phyloP scores from a whole-genome alignment of 2,329 filamentous ascomycete genomes.

The Iodosphaeria phyllophila region DNA sequence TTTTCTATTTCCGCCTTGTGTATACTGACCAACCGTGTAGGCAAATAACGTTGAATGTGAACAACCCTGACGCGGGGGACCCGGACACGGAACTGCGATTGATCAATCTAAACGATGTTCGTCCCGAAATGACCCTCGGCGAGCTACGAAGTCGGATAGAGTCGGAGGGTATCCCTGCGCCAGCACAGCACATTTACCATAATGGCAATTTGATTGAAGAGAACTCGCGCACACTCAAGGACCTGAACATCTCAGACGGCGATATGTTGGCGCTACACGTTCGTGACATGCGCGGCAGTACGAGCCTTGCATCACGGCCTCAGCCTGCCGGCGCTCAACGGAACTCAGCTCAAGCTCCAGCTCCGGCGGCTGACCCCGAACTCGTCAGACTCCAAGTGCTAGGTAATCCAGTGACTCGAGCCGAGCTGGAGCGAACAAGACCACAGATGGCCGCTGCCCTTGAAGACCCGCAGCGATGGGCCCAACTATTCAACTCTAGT shows the following conservation, averaged over 20 bases:
- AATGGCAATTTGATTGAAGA: slow-evolving; percentile 69
- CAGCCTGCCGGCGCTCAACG: too few species aligned
- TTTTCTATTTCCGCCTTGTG: too few species aligned
- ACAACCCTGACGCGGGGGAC: slow-evolving; percentile 43
- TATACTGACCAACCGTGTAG: slow-evolving; percentile 20
- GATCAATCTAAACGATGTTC: slow-evolving; percentile 51
- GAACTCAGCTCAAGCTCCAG: too few species aligned
- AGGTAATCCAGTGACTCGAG: slow-evolving; percentile 54
- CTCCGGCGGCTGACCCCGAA: too few species aligned
- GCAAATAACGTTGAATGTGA: slow-evolving; percentile 59
- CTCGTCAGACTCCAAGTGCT: slow-evolving; percentile 67
- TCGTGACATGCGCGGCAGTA: slow-evolving; percentile 33
- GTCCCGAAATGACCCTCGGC: slow-evolving; percentile 53
- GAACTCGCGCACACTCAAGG: slow-evolving; percentile 62
- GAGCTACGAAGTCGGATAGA: slow-evolving; percentile 79
- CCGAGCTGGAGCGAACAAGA: slow-evolving; percentile 50
- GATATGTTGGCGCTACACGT: slow-evolving; percentile 88
- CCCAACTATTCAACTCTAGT: slow-evolving; percentile 49
- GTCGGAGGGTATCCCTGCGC: slow-evolving; percentile 56
- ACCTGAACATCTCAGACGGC: slow-evolving; percentile 65
- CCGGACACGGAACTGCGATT: slow-evolving; percentile 39
- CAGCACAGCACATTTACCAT: slow-evolving; percentile 71
- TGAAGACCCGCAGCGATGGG: slow-evolving; percentile 60
- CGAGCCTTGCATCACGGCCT: slow-evolving; percentile 16
- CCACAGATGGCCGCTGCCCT: slow-evolving; percentile 62